These are phyloP conservation scores for Mucor piriformis DNA, from an alignment of 371 early-diverging fungal genomes.

Conservation along the genomic window DNA sequence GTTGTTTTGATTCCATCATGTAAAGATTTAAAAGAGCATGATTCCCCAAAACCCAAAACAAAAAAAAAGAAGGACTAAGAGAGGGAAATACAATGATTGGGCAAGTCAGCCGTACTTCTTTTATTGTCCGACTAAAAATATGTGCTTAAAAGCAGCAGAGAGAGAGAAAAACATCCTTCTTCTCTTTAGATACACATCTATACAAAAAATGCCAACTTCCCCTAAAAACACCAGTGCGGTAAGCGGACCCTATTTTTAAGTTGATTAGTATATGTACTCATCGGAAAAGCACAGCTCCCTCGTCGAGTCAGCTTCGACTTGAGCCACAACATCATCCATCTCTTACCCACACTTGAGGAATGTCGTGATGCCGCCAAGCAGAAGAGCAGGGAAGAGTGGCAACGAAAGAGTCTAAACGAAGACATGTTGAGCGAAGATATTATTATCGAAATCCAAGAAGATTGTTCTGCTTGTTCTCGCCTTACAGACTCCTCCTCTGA, in stretches of 20 bases:
- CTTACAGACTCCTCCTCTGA: neutral
- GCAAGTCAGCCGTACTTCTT: too few species aligned
- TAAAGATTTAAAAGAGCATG: neutral
- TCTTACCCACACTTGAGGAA: conserved; percentile 44
- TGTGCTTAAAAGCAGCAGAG: too few species aligned
- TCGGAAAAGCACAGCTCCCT: neutral
- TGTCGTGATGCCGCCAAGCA: conserved; percentile 34
- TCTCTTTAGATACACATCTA: conserved; percentile 3
- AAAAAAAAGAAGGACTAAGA: too few species aligned
- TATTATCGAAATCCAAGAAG: conserved; percentile 44
- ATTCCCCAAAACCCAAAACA: too few species aligned
- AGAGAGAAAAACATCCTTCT: neutral
- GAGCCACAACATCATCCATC: conserved; percentile 43
- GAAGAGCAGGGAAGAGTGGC: conserved; percentile 39
- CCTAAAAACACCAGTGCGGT: neutral
- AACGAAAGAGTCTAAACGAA: conserved; percentile 33
- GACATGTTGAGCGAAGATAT: conserved; percentile 46
- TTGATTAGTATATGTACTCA: neutral
- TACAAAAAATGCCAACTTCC: conserved; percentile 18
- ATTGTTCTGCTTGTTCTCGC: conserved; percentile 17
- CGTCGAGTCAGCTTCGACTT: conserved; percentile 54
- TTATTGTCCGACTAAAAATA: too few species aligned
- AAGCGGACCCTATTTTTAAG: neutral
- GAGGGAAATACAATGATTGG: too few species aligned
- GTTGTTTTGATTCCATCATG: conserved; percentile 24